A percentile compares a stretch with the other conserved stretches of the same genome.
Conservation (phyloP, 805 yeast species). For the Candida jianshihensis region DNA sequence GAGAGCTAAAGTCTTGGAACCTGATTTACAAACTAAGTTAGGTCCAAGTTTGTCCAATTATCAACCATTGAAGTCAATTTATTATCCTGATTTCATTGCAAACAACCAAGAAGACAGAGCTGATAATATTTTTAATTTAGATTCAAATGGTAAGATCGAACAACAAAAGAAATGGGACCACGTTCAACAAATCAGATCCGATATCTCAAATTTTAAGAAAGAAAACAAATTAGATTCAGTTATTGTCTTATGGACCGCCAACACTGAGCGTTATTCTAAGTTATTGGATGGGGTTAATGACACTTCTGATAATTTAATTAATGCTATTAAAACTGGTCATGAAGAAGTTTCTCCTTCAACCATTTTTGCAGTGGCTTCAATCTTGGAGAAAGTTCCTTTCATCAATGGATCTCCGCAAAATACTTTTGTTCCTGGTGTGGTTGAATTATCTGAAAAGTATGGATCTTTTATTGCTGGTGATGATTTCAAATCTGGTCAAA, state of each 20-base stretch:
- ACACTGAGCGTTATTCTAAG: constrained; percentile 89
- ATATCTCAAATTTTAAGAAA: constrained; percentile 71
- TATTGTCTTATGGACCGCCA: constrained; percentile 93
- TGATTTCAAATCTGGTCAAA: constrained; percentile 95
- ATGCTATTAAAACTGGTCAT: constrained; percentile 71
- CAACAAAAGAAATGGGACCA: constrained; percentile 77
- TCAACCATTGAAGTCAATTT: constrained; percentile 75
- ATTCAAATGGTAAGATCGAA: constrained; percentile 39
- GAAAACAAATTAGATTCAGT: constrained; percentile 76
- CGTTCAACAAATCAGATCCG: constrained; percentile 78
- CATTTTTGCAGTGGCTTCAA: constrained; percentile 89
- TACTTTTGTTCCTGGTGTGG: constrained; percentile 93
- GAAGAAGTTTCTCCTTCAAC: constrained; percentile 87
- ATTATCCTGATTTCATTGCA: constrained; percentile 96
- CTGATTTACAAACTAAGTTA: constrained; percentile 73
- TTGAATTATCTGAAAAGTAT: constrained; percentile 78
- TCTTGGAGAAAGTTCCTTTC: constrained; percentile 82
- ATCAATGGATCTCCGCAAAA: constrained; percentile 97
- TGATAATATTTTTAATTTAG: constrained; percentile 68
- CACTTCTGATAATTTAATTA: constrained; percentile 71
- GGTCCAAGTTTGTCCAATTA: constrained; percentile 52
- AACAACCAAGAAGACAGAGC: constrained; percentile 92
- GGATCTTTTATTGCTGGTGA: constrained; percentile 88
- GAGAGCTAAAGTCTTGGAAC: constrained; percentile 83
- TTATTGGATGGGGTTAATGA: constrained; percentile 77